Evolutionary conservation across 306 rosid genomes (phyloP).

Genomic region (Dalbergia cochinchinensis): DNA sequence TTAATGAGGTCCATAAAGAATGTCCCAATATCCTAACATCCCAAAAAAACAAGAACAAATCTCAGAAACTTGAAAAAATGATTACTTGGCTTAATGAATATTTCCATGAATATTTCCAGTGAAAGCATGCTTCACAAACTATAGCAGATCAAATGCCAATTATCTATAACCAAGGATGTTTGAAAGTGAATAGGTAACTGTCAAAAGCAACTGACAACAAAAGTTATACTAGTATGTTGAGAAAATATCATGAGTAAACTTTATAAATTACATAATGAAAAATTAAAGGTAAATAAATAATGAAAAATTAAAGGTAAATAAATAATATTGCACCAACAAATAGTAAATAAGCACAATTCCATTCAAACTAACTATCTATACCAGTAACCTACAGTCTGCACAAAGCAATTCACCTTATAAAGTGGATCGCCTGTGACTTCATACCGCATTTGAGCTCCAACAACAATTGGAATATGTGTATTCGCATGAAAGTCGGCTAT

Average conservation of each 20-base stretch:
- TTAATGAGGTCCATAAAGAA: slow-evolving; percentile 85
- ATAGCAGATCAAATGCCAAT: background rate
- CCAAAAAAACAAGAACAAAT: slow-evolving; percentile 30
- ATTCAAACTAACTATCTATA: background rate
- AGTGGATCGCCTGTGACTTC: slow-evolving; percentile 90
- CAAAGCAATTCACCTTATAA: slow-evolving; percentile 65
- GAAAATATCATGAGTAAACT: slow-evolving; percentile 5
- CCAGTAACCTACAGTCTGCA: slow-evolving; percentile 18
- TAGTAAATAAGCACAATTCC: slow-evolving; percentile 15
- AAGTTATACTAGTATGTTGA: background rate
- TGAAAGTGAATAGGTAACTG: background rate
- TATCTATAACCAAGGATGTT: slow-evolving; percentile 4
- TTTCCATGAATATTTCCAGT: background rate
- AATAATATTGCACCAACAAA: slow-evolving; percentile 7
- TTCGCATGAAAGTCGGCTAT: slow-evolving; percentile 77
- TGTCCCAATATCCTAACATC: slow-evolving; percentile 70
- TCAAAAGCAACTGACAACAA: background rate
- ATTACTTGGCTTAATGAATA: slow-evolving; percentile 9
- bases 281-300: slow-evolving; percentile 22
- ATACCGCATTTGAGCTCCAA: slow-evolving; percentile 91
- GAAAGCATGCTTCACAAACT: slow-evolving; percentile 17
- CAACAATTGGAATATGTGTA: slow-evolving; percentile 86
- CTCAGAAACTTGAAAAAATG: slow-evolving; percentile 32
- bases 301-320: slow-evolving; percentile 2
- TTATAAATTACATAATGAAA: background rate